These are phyloP conservation scores for Xylaria sp. DNA, from an alignment of 2,329 filamentous ascomycete species.

Conservation along the genomic window DNA sequence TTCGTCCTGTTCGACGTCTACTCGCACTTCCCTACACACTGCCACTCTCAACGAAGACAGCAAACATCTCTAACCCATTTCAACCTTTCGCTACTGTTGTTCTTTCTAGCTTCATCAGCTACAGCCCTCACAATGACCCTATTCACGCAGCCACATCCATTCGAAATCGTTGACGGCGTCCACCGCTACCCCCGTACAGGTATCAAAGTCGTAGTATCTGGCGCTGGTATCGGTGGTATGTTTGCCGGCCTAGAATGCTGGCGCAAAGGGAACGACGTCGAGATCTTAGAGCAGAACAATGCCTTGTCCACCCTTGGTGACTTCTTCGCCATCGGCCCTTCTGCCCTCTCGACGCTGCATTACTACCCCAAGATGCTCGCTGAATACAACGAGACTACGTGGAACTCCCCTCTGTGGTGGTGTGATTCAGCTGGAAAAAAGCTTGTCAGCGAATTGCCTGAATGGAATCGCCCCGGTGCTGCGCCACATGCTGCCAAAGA, in stretches of 20 bases:
- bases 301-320: slow-evolving; percentile 22
- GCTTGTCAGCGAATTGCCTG: slow-evolving; percentile 24
- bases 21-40: not conserved
- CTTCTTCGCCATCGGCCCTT: slow-evolving; percentile 30
- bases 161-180: slow-evolving; percentile 23
- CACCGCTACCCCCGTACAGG: slow-evolving; percentile 25
- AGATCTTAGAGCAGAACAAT: slow-evolving; percentile 28
- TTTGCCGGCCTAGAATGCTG: slow-evolving; percentile 31
- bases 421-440: slow-evolving; percentile 26
- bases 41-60: not conserved
- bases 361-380: slow-evolving; percentile 31
- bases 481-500: slow-evolving; percentile 32
- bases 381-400: slow-evolving; percentile 27
- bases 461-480: slow-evolving; percentile 27
- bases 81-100: not conserved
- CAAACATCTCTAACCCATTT: not conserved
- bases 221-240: slow-evolving; percentile 28
- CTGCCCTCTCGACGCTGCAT: slow-evolving; percentile 30
- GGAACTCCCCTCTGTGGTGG: slow-evolving; percentile 32
- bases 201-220: slow-evolving; percentile 30
- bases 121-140: slow-evolving; percentile 12
- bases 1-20: not conserved
- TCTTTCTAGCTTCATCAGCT: not conserved
- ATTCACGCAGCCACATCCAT: not conserved
- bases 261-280: slow-evolving; percentile 31